Evolutionary conservation across 176 grass and related monocot species (phyloP).

Genomic region (Poa pratensis): DNA sequence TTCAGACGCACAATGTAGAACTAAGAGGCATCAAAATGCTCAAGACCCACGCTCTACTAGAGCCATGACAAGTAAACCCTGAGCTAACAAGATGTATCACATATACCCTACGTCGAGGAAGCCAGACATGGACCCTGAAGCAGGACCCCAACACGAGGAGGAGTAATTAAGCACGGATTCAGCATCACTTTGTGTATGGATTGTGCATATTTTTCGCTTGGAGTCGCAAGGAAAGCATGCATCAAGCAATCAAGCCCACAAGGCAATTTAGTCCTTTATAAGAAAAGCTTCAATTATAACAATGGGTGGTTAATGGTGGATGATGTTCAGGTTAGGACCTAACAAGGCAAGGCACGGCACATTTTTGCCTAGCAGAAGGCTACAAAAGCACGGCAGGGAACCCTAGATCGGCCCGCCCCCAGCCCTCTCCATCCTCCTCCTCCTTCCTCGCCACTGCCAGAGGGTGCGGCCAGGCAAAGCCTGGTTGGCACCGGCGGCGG

Average conservation of each 20-base stretch:
- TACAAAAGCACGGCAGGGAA: background rate
- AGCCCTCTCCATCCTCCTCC: no score
- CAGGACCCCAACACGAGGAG: background rate
- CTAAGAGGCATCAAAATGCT: background rate
- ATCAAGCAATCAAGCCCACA: constrained; percentile 18
- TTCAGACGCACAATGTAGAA: background rate
- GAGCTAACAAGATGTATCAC: background rate
- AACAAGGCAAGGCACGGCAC: constrained; percentile 23
- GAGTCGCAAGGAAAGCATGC: background rate
- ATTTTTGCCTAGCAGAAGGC: constrained; percentile 29
- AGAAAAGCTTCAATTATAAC: constrained; percentile 52
- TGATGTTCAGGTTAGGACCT: constrained; percentile 20
- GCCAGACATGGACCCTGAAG: background rate
- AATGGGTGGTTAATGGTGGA: constrained; percentile 39
- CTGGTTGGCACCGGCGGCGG: no score
- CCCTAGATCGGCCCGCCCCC: no score
- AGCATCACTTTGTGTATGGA: background rate
- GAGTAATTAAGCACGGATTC: background rate
- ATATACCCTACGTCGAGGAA: background rate
- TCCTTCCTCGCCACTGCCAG: no score
- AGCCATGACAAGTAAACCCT: background rate
- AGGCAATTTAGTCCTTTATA: constrained; percentile 35
- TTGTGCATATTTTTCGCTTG: background rate
- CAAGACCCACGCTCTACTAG: background rate
- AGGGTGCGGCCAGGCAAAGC: no score